Conservation (phyloP, 805 yeast genomes). For the Saccharomycopsis microspora region DNA sequence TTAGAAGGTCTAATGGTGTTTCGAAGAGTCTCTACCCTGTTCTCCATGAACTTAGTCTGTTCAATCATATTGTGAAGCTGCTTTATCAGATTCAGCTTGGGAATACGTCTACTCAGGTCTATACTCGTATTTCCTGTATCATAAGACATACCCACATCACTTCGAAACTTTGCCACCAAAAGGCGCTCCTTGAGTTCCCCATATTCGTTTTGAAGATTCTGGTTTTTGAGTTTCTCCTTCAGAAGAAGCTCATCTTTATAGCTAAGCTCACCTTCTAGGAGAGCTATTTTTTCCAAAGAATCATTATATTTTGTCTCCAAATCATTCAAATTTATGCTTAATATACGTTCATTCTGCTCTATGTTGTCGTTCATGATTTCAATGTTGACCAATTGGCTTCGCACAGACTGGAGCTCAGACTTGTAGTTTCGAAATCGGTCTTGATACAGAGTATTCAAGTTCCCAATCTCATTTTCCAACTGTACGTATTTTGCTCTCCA, state of each 20-base stretch:
- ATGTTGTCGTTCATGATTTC: slow-evolving; percentile 33
- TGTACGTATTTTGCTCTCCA: slow-evolving; percentile 21
- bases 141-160: background rate
- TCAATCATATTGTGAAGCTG: slow-evolving; percentile 23
- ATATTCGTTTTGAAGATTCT: slow-evolving; percentile 20
- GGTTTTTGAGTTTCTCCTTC: slow-evolving; percentile 21
- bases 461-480: slow-evolving; percentile 20
- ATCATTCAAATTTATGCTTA: slow-evolving; percentile 24
- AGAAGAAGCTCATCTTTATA: slow-evolving; percentile 21
- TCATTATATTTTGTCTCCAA: slow-evolving; percentile 26
- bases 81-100: slow-evolving; percentile 21
- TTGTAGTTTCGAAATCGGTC: slow-evolving; percentile 21
- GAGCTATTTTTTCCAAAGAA: slow-evolving; percentile 27
- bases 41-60: slow-evolving; percentile 22
- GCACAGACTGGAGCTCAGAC: slow-evolving; percentile 23
- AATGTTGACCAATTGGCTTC: slow-evolving; percentile 26
- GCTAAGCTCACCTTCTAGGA: slow-evolving; percentile 28
- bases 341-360: slow-evolving; percentile 30
- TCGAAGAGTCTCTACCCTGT: slow-evolving; percentile 21
- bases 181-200: slow-evolving; percentile 9
- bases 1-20: slow-evolving; percentile 17
- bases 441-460: slow-evolving; percentile 18
- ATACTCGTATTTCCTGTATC: background rate
- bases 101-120: slow-evolving; percentile 8
- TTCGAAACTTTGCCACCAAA: slow-evolving; percentile 13